A percentile compares a stretch with the other conserved stretches of the same genome.
These are phyloP conservation scores for Phaeoacremonium minimum DNA, from an alignment of 2,329 filamentous ascomycete species.

Conservation along the genomic window DNA sequence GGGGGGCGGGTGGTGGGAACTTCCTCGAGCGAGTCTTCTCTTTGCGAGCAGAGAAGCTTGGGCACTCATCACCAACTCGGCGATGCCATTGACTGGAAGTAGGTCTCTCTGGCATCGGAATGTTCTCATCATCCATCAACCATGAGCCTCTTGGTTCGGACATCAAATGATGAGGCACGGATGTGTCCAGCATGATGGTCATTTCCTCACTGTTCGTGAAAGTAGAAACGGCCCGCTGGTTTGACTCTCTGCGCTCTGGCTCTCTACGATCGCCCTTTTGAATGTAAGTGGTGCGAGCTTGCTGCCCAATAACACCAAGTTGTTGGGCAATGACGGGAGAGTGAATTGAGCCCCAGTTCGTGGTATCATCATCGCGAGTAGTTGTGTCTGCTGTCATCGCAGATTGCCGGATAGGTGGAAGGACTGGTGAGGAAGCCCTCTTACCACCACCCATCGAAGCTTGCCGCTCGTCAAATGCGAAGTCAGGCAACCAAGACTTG, in stretches of 20 bases:
- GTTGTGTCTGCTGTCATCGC: constrained; percentile 26
- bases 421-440: constrained; percentile 45
- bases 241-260: constrained; percentile 9
- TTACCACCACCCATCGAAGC: constrained; percentile 23
- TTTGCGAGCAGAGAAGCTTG: constrained; percentile 53
- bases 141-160: constrained; percentile 18
- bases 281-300: constrained; percentile 36
- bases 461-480: constrained; percentile 13
- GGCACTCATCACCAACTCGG: constrained; percentile 54
- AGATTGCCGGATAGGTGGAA: constrained; percentile 35
- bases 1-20: constrained; percentile 51
- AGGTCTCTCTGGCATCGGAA: constrained; percentile 10
- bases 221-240: constrained; percentile 18
- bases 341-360: constrained; percentile 46
- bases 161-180: constrained; percentile 14
- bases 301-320: constrained; percentile 33
- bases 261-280: constrained; percentile 17
- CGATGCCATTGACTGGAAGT: constrained; percentile 41
- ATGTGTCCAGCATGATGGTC: constrained; percentile 39
- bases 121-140: constrained; percentile 19
- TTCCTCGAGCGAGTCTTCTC: constrained; percentile 40
- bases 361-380: constrained; percentile 34
- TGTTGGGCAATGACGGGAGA: constrained; percentile 41
- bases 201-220: constrained; percentile 26
- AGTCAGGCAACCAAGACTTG: constrained; percentile 32